Evolutionary conservation across 768 basidiomycete genomes (phyloP).

Genomic region (Tylopilus subfusipes): DNA sequence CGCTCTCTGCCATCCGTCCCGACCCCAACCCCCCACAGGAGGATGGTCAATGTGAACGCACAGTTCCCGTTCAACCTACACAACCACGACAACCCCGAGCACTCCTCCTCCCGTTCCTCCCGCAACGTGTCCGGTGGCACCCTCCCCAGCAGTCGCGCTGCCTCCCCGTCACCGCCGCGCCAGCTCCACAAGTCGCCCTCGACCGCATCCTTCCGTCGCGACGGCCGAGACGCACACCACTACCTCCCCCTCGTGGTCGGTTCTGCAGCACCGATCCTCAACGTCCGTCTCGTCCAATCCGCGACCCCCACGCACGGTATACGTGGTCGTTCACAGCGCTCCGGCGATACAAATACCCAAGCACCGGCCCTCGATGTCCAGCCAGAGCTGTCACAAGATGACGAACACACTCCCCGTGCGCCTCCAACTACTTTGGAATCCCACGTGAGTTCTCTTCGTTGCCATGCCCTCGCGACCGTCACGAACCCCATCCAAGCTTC

Average conservation of each 20-base stretch:
- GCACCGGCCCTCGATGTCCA: neutral
- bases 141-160: slow-evolving; percentile 13
- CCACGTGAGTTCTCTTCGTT: slow-evolving; percentile 14
- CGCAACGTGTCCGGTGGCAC: slow-evolving; percentile 36
- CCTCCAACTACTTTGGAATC: neutral
- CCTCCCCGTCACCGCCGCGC: slow-evolving; percentile 21
- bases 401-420: slow-evolving; percentile 1
- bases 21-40: slow-evolving; percentile 35
- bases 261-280: slow-evolving; percentile 14
- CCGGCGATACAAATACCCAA: slow-evolving; percentile 11
- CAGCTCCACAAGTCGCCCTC: slow-evolving; percentile 23
- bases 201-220: slow-evolving; percentile 19
- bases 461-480: neutral
- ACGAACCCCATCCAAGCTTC: slow-evolving; percentile 13
- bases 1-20: neutral
- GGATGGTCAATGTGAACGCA: slow-evolving; percentile 68
- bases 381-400: neutral
- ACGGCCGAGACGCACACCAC: slow-evolving; percentile 16
- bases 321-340: slow-evolving; percentile 24
- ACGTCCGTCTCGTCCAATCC: slow-evolving; percentile 25
- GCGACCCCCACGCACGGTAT: slow-evolving; percentile 2
- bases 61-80: slow-evolving; percentile 60
- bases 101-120: slow-evolving; percentile 27
- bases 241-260: slow-evolving; percentile 3
- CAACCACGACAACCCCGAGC: slow-evolving; percentile 11